Percentiles rank a stretch among this genome's conserved stretches.
Evolutionary conservation across 108 stramenopile genomes (phyloP).

Genomic region (Stephanodiscus minutulus): DNA sequence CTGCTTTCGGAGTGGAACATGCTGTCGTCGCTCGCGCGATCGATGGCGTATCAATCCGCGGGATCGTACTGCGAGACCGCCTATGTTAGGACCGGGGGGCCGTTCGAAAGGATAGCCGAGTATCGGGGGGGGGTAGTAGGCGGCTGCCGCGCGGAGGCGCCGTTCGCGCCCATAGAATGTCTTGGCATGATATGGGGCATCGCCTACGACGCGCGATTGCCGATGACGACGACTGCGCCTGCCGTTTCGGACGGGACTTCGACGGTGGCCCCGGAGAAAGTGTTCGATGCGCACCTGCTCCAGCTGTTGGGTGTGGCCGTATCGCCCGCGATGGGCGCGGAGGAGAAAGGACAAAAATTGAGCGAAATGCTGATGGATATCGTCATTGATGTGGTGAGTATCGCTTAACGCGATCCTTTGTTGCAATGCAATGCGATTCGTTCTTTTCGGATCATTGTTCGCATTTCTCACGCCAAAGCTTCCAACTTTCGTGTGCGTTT

Average conservation of each 20-base stretch:
- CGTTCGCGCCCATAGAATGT: slow-evolving; percentile 17
- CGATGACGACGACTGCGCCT: not conserved
- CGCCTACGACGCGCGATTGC: slow-evolving; percentile 23
- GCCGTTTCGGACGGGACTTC: not conserved
- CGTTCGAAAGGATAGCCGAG: slow-evolving; percentile 18
- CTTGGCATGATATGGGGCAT: slow-evolving; percentile 28
- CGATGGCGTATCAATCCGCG: slow-evolving; percentile 39
- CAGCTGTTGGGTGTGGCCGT: slow-evolving; percentile 46
- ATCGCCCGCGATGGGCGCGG: slow-evolving; percentile 20
- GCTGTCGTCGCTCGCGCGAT: slow-evolving; percentile 22
- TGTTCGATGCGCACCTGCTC: slow-evolving; percentile 49
- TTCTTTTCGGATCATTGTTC: not conserved
- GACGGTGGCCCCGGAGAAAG: slow-evolving; percentile 19
- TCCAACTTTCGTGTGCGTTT: not conserved
- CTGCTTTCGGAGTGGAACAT: slow-evolving; percentile 35
- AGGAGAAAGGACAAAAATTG: slow-evolving; percentile 5
- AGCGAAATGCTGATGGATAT: slow-evolving; percentile 43
- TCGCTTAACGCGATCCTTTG: not conserved
- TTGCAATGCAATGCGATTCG: not conserved
- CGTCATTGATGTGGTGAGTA: slow-evolving; percentile 40
- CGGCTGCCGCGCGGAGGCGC: slow-evolving; percentile 9
- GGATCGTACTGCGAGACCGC: slow-evolving; percentile 39
- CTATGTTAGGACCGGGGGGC: slow-evolving; percentile 31
- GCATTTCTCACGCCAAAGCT: not conserved
- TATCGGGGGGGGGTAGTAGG: not conserved